phyloP scores from a whole-genome alignment of 371 early-diverging fungal genomes.

The Dichotomocladium elegans region DNA sequence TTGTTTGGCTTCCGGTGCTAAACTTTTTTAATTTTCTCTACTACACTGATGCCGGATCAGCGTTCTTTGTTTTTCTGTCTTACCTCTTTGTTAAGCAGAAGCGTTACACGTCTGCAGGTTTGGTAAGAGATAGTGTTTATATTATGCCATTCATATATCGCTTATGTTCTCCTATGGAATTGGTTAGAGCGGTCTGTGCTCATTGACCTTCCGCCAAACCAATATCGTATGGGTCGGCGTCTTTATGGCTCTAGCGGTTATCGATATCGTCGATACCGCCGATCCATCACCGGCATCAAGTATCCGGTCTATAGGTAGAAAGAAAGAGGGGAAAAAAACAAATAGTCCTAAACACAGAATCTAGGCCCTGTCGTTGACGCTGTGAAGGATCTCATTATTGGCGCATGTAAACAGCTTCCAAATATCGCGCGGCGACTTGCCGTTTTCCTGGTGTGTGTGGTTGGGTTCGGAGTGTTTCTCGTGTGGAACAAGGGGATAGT shows the following conservation, averaged over 20 bases:
- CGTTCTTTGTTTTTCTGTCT: slow-evolving; percentile 70
- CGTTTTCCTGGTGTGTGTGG: slow-evolving; percentile 37
- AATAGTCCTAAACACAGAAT: neutral
- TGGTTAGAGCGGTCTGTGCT: slow-evolving; percentile 47
- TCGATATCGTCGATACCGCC: slow-evolving; percentile 12
- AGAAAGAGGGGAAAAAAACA: neutral
- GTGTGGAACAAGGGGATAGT: slow-evolving; percentile 85
- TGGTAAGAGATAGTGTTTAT: slow-evolving; percentile 50
- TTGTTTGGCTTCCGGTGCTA: slow-evolving; percentile 73
- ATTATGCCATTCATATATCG: neutral
- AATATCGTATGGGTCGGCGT: slow-evolving; percentile 83
- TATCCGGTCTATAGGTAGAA: neutral
- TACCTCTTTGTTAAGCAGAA: slow-evolving; percentile 56
- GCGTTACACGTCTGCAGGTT: slow-evolving; percentile 47
- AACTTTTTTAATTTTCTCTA: slow-evolving; percentile 85
- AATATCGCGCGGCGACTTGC: neutral
- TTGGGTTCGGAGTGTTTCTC: slow-evolving; percentile 64
- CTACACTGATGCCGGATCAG: slow-evolving; percentile 90
- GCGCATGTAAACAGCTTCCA: neutral
- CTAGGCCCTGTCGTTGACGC: neutral
- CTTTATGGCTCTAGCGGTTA: slow-evolving; percentile 42
- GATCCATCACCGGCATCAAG: neutral
- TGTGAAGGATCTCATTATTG: neutral
- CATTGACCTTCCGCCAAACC: slow-evolving; percentile 86
- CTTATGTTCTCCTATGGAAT: neutral